Evolutionary conservation across 805 yeast species (phyloP), one percentile per base, ranked within the genome.

Genomic region (Nadsonia fulvescens): DNA sequence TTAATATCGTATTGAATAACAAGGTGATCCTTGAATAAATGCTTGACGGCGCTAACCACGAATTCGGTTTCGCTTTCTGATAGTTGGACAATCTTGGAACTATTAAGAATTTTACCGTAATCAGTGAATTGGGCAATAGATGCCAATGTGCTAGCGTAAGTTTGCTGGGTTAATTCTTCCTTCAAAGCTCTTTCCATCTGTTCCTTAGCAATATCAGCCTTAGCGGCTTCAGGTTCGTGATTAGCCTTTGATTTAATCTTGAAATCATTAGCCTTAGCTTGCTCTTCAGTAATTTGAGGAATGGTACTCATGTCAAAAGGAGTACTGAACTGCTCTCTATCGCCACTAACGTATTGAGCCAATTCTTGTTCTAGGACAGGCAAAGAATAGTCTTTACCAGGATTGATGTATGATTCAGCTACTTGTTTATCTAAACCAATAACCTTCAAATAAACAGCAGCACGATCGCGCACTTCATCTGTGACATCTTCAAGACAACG

Each of bases 381-480:
- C 42, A 89, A 58, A 37, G 83, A 81, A 49, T 68, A 81, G 33
- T 64, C 65, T 33, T 67, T 59, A 27, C 67, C 66, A 29, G 83
- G 76, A 29, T 70, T 63, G 35, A 83, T 63, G 38, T 74, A 67
- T 27, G 56, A 41, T 28, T 46, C 43, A 8, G 54, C 51, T 12
- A 47, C 37, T 12, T 51, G 49, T 26, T 49, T 47, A 20, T 49
- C 37, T 5, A 59, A 46, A 16, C 54, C 54, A 34, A 78, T 63
- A 34, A 82, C 66, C 36, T 68, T 63, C 44, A 86, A 61, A 2
- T 93, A 73, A 39, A 86, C 58, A 3, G 92, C 76, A 6, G 98
- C 95, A 49, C 98, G 72, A 49, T 86, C 98, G 59, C 98, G 79
- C 17, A 89, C 98, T 54, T 86, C 98, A 52, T 86, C 98, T 49